These are phyloP conservation scores for Candida dubliniensis DNA, from an alignment of 1,139 yeast genomes.

Conservation along the genomic window DNA sequence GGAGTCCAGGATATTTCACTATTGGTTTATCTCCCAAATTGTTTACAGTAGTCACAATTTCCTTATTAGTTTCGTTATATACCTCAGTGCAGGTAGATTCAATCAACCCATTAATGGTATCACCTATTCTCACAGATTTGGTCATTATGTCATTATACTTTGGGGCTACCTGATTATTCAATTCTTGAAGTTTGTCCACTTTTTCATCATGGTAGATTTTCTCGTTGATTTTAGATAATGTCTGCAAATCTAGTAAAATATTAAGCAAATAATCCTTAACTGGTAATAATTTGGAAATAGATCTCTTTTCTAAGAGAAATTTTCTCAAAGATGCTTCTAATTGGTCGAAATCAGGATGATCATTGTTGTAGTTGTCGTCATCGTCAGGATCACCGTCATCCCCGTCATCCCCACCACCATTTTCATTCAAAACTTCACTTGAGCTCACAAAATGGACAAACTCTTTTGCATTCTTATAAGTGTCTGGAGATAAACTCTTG, in stretches of 20 bases:
- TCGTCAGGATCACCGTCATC: slow-evolving; percentile 31
- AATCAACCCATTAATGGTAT: slow-evolving; percentile 58
- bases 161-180: slow-evolving; percentile 58
- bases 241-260: slow-evolving; percentile 62
- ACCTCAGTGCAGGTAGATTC: slow-evolving; percentile 61
- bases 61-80: slow-evolving; percentile 59
- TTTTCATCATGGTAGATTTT: slow-evolving; percentile 52
- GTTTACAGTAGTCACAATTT: slow-evolving; percentile 53
- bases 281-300: slow-evolving; percentile 85
- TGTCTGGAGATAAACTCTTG: slow-evolving; percentile 84
- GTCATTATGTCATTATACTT: slow-evolving; percentile 54
- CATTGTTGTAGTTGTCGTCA: slow-evolving; percentile 16
- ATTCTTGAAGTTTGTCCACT: slow-evolving; percentile 44
- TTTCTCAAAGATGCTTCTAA: slow-evolving; percentile 82
- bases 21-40: slow-evolving; percentile 59
- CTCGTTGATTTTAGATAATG: slow-evolving; percentile 62
- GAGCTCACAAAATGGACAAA: slow-evolving; percentile 95
- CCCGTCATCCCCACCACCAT: slow-evolving; percentile 23
- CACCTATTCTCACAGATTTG: slow-evolving; percentile 56
- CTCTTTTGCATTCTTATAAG: slow-evolving; percentile 80
- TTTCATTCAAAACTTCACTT: slow-evolving; percentile 36
- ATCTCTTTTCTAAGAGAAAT: slow-evolving; percentile 85
- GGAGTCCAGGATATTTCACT: slow-evolving; percentile 60
- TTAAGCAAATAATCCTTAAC: slow-evolving; percentile 83
- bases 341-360: slow-evolving; percentile 72